Conservation (phyloP, 768 basidiomycete genomes). For the Panaeolus papilionaceus region DNA sequence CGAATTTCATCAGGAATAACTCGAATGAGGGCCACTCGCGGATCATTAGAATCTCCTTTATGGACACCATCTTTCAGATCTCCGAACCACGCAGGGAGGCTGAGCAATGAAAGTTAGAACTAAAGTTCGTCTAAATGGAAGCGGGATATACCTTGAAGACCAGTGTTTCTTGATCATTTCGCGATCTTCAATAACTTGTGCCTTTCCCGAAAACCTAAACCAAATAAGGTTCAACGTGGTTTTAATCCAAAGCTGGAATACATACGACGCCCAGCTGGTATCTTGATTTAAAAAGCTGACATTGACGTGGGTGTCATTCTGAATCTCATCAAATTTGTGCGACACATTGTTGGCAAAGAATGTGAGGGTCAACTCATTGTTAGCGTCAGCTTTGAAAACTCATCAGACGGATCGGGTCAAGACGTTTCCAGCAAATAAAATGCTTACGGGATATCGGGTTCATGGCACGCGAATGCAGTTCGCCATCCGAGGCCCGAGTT, state of each 20-base stretch:
- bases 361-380: conserved; percentile 59
- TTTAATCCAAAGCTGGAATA: conserved; percentile 5
- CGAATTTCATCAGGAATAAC: conserved; percentile 82
- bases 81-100: conserved; percentile 81
- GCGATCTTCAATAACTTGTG: conserved; percentile 66
- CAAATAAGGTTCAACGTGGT: background rate
- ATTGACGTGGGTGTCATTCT: conserved; percentile 80
- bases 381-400: conserved; percentile 32
- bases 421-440: background rate
- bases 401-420: background rate
- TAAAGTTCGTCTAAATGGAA: background rate
- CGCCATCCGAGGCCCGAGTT: conserved; percentile 69
- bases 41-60: conserved; percentile 80
- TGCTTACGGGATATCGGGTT: conserved; percentile 66
- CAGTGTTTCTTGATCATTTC: conserved; percentile 70
- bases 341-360: conserved; percentile 80
- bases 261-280: conserved; percentile 76
- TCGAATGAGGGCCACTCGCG: conserved; percentile 80
- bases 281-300: conserved; percentile 75
- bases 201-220: conserved; percentile 71
- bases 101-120: conserved; percentile 30
- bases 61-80: conserved; percentile 87
- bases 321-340: conserved; percentile 77
- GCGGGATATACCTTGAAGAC: conserved; percentile 50
- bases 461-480: conserved; percentile 86